Conservation (phyloP, 129 eudicot genomes). For the Arctium minus region DNA sequence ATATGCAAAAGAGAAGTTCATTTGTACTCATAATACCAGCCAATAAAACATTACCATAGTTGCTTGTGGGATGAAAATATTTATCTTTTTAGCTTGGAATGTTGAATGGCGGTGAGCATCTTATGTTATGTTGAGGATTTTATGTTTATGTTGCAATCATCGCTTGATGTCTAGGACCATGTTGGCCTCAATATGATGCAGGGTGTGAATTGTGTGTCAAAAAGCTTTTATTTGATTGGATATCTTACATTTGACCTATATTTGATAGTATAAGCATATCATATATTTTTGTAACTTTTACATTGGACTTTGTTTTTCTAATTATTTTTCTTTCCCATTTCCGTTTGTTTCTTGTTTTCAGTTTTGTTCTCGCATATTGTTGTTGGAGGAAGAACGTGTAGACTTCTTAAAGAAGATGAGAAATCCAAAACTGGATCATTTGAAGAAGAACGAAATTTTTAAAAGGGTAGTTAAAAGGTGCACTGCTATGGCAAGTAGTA, state of each 20-base stretch:
- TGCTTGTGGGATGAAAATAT: too few species aligned
- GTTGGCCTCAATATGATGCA: too few species aligned
- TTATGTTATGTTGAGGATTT: too few species aligned
- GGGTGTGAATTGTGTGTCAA: too few species aligned
- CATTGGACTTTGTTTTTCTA: not conserved
- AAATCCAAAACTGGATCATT: conserved; percentile 53
- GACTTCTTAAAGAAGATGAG: conserved; percentile 69
- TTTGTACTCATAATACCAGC: too few species aligned
- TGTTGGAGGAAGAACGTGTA: conserved; percentile 57
- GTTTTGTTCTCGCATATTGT: conserved; percentile 72
- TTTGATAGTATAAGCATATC: not conserved
- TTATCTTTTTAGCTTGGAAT: too few species aligned
- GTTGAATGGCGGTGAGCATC: too few species aligned
- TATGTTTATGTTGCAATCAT: too few species aligned
- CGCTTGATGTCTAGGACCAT: too few species aligned
- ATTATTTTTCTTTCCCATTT: not conserved
- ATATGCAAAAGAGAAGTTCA: not conserved
- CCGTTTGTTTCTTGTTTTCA: conserved; percentile 18
- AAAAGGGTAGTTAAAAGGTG: conserved; percentile 71
- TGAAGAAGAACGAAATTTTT: conserved; percentile 49
- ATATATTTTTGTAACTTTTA: not conserved
- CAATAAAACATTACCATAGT: too few species aligned
- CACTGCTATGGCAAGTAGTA: conserved; percentile 53
- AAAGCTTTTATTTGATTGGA: too few species aligned
- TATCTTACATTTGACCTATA: too few species aligned